Evolutionary conservation across 805 yeast genomes (phyloP).

Genomic region (Torulaspora gathmanii): DNA sequence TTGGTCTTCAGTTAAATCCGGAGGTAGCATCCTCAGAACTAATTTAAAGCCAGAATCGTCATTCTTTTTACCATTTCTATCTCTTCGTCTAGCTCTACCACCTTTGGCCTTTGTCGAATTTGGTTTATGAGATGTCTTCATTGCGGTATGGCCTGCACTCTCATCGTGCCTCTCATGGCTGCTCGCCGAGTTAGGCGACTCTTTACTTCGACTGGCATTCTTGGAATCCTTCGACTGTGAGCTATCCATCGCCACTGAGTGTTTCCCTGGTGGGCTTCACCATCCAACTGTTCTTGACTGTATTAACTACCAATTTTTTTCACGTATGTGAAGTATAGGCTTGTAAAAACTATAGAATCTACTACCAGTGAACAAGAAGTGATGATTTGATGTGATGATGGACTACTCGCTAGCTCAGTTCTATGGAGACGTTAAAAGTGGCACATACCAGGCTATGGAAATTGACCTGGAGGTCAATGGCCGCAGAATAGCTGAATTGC

Average conservation of each 20-base stretch:
- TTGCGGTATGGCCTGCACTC: neutral
- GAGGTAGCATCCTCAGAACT: constrained; percentile 44
- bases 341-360: neutral
- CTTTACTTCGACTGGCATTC: neutral
- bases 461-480: constrained; percentile 33
- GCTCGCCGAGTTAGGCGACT: neutral
- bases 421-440: constrained; percentile 19
- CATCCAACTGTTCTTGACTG: neutral
- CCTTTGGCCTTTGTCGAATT: neutral
- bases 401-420: constrained; percentile 18
- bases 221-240: constrained; percentile 1
- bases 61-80: constrained; percentile 8
- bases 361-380: neutral
- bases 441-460: constrained; percentile 23
- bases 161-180: constrained; percentile 2
- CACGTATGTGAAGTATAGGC: neutral
- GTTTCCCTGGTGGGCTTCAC: neutral
- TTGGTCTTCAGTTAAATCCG: constrained; percentile 36
- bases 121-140: constrained; percentile 4
- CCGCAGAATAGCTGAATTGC: constrained; percentile 36
- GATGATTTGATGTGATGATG: constrained; percentile 2
- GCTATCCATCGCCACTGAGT: constrained; percentile 4
- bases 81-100: constrained; percentile 10
- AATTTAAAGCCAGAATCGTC: constrained; percentile 22
- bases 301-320: neutral